Conservation (phyloP, 2,329 filamentous ascomycete genomes). For the Hypomyces perniciosus region DNA sequence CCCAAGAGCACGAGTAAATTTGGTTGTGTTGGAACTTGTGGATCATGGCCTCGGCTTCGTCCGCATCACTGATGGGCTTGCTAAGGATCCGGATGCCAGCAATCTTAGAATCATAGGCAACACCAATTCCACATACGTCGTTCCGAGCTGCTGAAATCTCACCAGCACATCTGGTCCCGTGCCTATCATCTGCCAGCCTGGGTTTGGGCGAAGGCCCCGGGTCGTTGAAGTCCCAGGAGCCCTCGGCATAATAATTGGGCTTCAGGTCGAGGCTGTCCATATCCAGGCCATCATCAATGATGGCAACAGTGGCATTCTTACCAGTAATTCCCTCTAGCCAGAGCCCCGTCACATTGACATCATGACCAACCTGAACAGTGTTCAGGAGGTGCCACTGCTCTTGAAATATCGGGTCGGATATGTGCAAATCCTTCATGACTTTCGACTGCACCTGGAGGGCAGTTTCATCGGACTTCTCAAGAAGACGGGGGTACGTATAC, state of each 20-base stretch:
- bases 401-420: constrained; percentile 82
- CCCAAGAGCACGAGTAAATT: constrained; percentile 99
- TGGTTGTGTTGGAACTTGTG: constrained; percentile 87
- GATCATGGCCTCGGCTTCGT: constrained; percentile 89
- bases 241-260: constrained; percentile 86
- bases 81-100: constrained; percentile 90
- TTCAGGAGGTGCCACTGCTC: constrained; percentile 98
- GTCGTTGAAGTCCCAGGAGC: constrained; percentile 97
- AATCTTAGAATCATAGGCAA: constrained; percentile 87
- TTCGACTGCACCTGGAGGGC: constrained; percentile 53
- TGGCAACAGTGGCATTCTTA: constrained; percentile 80
- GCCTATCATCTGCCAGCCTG: constrained; percentile 74
- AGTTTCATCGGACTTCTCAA: constrained; percentile 21
- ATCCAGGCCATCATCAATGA: constrained; percentile 93
- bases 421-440: constrained; percentile 62
- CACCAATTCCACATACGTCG: constrained; percentile 88
- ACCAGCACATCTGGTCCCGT: constrained; percentile 91
- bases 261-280: constrained; percentile 92
- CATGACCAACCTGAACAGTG: constrained; percentile 71
- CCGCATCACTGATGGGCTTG: constrained; percentile 81
- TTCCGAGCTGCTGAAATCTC: constrained; percentile 92
- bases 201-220: constrained; percentile 71
- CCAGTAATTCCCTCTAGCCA: constrained; percentile 91
- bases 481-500: constrained; percentile 15
- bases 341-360: constrained; percentile 91